Base-by-base conservation (phyloP, 352 stramenopile species). In the Phytopythium chamaehyphon region DNA sequence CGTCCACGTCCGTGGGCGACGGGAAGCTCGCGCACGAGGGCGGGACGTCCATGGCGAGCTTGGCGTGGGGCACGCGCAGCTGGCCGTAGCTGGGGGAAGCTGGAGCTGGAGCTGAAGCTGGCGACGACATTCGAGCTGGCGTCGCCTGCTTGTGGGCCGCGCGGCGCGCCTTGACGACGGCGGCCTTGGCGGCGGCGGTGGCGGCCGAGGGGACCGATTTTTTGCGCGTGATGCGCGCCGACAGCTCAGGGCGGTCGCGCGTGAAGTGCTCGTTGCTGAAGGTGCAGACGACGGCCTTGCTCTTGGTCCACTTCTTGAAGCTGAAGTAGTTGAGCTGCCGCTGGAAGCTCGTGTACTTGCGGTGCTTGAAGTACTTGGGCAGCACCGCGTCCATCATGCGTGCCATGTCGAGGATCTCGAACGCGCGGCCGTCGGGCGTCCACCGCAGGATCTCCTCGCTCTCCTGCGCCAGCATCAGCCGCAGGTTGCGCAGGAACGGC, bases 251-350 rank as follows among this genome's bases (percentile, higher is more conserved):
- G 19, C 71, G 65, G 54, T 89, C 78, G 50, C 75, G 75, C 15
- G 82, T 44, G 48, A 89, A 89, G 53, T 55, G 80, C n/a, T 87
- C 76, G 61, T 89, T 89, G 21, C 72, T 85, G 54, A 88, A 88
- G 40, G 77, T 88, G 61, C 77, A 88, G 39, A 86, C 75, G 37
- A 80, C 61, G 42, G 77, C 72, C 52, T 84, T 83, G 54, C 73
- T 86, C 59, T 92, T 92, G 63, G 82, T 92, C 82, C 82, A 92
- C 55, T 95, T 95, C 64, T 79, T 72, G 70, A 98, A 98, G 60
- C 64, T 85, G 63, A 98, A 98, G 63, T 98, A 97, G 74, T 96
- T 97, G 54, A 98, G 79, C 57, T 98, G 90, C 24, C 92, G 84
- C 57, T 96, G 86, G 55, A 98, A 94, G 50, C 86, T 97, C 51